Evolutionary conservation across 495 filamentous ascomycete species (phyloP), one percentile per base, ranked within the genome.

Genomic region (Penicillium ucsense): DNA sequence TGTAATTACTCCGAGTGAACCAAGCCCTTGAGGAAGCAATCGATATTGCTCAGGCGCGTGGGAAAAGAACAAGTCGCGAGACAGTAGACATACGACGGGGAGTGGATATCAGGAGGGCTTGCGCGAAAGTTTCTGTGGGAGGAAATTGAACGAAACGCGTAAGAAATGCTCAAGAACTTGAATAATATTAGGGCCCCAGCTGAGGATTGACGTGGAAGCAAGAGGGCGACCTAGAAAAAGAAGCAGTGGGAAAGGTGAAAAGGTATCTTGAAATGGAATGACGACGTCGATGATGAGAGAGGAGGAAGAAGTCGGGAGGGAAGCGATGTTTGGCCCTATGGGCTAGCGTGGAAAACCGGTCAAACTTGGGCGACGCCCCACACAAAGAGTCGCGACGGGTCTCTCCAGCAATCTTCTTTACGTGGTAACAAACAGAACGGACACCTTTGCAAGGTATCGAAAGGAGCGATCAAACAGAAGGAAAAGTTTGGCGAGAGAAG

Each of bases 281-380:
- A 58, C 58, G 56, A 60, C 56, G 58, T 55, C 58, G 56, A 46
- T 55, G 52, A 45, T 45, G 43, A 54, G 59, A 58, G 62, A 64
- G 57, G 61, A 64, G 64, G 57, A 64, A 63, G 61, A 66, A 64
- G 51, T 60, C 59, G 60, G 70, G 56, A 70, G 63, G 68, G 63
- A 66, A 65, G 60, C 54, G 63, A 67, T 72, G 67, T 72, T 72
- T 72, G 70, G 70, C 67, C 67, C 67, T 68, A 71, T 64, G 57
- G 64, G 48, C 35, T 74, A 73, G 70, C 70, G 70, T 65, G 67
- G 61, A 70, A 69, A 63, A 56, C 54, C 48, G 53, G 60, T 57
- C 56, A 57, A 58, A 56, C 54, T 56, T 62, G 61, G 59, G 52
- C 57, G 61, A 56, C 56, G 65, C 68, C 67, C 68, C 70, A 71